These are phyloP conservation scores for Aschersonia sp. DNA, from an alignment of 2,329 filamentous ascomycete genomes.

Conservation along the genomic window DNA sequence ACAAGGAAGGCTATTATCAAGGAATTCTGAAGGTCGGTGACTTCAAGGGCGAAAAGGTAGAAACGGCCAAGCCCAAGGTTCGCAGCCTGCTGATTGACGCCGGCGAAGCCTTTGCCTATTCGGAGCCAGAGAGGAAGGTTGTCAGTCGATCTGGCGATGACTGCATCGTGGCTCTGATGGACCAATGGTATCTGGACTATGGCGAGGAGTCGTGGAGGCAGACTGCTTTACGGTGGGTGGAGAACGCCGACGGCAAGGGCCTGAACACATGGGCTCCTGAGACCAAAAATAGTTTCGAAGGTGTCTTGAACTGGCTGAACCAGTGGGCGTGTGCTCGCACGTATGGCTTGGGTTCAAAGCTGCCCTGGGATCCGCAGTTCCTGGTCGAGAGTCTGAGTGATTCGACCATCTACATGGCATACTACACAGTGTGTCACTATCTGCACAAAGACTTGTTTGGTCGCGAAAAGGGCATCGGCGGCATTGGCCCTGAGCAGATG, in stretches of 20 bases:
- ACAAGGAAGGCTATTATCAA: conserved; percentile 96
- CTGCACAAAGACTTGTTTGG: conserved; percentile 83
- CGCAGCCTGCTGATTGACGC: conserved; percentile 61
- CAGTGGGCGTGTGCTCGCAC: conserved; percentile 91
- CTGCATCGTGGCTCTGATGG: conserved; percentile 82
- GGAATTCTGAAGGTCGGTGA: conserved; percentile 80
- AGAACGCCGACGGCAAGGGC: conserved; percentile 47
- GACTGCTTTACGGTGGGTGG: conserved; percentile 57
- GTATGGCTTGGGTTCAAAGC: conserved; percentile 82
- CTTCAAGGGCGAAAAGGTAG: conserved; percentile 75
- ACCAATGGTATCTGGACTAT: conserved; percentile 98
- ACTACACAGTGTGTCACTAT: conserved; percentile 52
- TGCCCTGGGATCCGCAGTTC: conserved; percentile 86
- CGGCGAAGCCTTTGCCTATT: conserved; percentile 76
- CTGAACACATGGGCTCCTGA: conserved; percentile 71
- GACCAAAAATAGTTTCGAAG: conserved; percentile 67
- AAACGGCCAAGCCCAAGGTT: conserved; percentile 76
- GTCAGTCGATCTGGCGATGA: conserved; percentile 81
- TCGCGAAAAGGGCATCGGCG: conserved; percentile 49
- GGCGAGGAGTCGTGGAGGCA: conserved; percentile 80
- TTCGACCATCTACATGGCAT: conserved; percentile 82
- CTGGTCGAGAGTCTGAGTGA: conserved; percentile 87
- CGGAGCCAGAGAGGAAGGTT: conserved; percentile 82
- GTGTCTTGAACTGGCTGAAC: conserved; percentile 81
- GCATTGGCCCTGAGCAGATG: conserved; percentile 73